Conservation (phyloP, 805 yeast genomes). For the Scheffersomyces coipomensis region DNA sequence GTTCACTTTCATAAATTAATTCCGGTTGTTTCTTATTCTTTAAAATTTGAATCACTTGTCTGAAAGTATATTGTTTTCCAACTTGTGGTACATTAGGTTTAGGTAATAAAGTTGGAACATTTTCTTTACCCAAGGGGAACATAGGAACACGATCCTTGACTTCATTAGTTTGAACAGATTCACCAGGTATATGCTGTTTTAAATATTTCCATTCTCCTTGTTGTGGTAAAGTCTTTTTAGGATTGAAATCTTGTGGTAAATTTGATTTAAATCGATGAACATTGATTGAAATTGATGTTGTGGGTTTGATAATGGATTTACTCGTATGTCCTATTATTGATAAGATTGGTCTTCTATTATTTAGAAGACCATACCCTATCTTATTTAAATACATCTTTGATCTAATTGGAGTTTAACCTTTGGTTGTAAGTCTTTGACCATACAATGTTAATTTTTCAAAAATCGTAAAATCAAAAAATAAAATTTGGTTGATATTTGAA, state of each 20-base stretch:
- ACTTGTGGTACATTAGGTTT: conserved; percentile 78
- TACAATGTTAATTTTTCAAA: too few relatives aligned
- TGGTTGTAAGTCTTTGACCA: too few relatives aligned
- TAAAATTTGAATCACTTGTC: conserved; percentile 60
- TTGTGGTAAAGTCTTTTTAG: conserved; percentile 30
- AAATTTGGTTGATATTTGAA: too few relatives aligned
- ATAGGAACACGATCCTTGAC: conserved; percentile 60
- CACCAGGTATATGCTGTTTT: conserved; percentile 58
- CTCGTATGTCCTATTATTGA: too few relatives aligned
- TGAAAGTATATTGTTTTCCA: conserved; percentile 51
- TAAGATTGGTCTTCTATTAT: too few relatives aligned
- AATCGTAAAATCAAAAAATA: too few relatives aligned
- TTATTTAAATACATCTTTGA: too few relatives aligned
- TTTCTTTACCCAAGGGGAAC: conserved; percentile 64
- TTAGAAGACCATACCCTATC: too few relatives aligned
- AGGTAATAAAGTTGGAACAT: conserved; percentile 66
- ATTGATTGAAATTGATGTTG: too few relatives aligned
- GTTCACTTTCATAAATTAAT: conserved; percentile 78
- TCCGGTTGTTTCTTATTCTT: conserved; percentile 61
- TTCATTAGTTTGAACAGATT: conserved; percentile 40
- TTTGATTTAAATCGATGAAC: conserved; percentile 24
- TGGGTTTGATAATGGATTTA: too few relatives aligned
- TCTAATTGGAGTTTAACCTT: too few relatives aligned
- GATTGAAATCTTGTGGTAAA: conserved; percentile 28
- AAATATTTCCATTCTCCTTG: conserved; percentile 42